Evolutionary conservation across 148 eudicot genomes (phyloP).

Genomic region (Polygonum aviculare): DNA sequence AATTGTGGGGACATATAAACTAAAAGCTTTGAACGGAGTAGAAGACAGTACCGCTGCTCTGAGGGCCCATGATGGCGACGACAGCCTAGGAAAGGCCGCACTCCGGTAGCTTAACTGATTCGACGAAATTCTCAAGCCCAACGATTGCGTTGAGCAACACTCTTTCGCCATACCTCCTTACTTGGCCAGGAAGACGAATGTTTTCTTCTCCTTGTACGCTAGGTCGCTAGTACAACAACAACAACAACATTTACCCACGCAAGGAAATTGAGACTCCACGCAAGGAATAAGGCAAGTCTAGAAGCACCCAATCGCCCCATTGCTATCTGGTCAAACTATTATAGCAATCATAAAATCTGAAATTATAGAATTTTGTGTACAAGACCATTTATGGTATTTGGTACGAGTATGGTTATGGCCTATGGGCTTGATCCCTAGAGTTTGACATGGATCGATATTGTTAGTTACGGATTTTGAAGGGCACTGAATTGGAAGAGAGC

Average conservation of each 20-base stretch:
- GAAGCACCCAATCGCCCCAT: not conserved
- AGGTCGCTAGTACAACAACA: not conserved
- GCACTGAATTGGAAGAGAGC: not conserved
- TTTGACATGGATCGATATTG: not conserved
- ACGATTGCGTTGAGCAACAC: not conserved
- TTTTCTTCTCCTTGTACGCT: too few relatives aligned
- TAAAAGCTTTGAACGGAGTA: not conserved
- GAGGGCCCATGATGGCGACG: constrained; percentile 54
- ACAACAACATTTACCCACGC: too few relatives aligned
- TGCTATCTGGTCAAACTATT: too few relatives aligned
- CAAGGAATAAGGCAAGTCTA: not conserved
- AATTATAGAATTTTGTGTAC: too few relatives aligned
- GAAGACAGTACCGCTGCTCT: constrained; percentile 37
- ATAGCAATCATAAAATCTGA: too few relatives aligned
- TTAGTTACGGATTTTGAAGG: not conserved
- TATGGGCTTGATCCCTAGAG: not conserved
- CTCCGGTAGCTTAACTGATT: constrained; percentile 20
- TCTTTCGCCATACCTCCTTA: not conserved
- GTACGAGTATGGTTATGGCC: not conserved
- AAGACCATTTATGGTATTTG: not conserved
- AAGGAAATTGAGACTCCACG: not conserved
- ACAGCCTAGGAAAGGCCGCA: constrained; percentile 38
- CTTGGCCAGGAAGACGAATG: not conserved
- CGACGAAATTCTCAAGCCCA: constrained; percentile 27
- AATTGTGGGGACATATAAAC: too few relatives aligned